These are phyloP conservation scores for Xerocomus minutiporus DNA, from an alignment of 1,284 basidiomycete species.

Conservation along the genomic window DNA sequence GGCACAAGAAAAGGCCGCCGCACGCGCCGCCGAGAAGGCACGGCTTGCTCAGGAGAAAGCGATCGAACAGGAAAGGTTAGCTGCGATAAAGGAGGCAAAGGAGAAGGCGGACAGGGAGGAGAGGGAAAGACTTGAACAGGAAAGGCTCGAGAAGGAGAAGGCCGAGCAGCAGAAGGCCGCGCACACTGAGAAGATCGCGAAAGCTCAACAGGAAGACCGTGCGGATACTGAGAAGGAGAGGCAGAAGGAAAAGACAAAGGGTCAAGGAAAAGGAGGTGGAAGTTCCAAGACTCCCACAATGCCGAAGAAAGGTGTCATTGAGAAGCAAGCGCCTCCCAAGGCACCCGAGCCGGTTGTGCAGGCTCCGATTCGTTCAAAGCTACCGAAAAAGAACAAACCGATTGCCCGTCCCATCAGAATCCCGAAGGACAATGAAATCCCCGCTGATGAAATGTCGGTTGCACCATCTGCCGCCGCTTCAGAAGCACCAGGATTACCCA, in stretches of 20 bases:
- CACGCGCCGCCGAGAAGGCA: constrained; percentile 48
- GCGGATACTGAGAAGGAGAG: constrained; percentile 32
- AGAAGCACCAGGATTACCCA: constrained; percentile 39
- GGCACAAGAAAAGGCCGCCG: constrained; percentile 50
- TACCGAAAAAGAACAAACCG: constrained; percentile 76
- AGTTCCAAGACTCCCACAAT: constrained; percentile 24
- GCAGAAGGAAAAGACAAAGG: constrained; percentile 33
- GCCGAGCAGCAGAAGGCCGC: constrained; percentile 32
- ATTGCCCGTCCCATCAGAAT: constrained; percentile 54
- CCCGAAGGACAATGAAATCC: constrained; percentile 54
- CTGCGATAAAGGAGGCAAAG: constrained; percentile 38
- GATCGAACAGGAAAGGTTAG: constrained; percentile 38
- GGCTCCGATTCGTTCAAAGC: constrained; percentile 69
- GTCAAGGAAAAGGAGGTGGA: constrained; percentile 32
- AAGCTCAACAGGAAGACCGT: constrained; percentile 32
- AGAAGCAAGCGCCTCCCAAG: constrained; percentile 24
- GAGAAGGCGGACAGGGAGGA: constrained; percentile 40
- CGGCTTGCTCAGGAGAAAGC: constrained; percentile 39
- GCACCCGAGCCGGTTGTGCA: constrained; percentile 43
- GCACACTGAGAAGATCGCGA: constrained; percentile 32
- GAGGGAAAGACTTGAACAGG: constrained; percentile 33
- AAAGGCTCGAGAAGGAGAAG: constrained; percentile 36
- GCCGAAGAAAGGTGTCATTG: constrained; percentile 17
- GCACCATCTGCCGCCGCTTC: constrained; percentile 43
- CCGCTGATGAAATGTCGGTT: constrained; percentile 40